A percentile compares a stretch with the other conserved stretches of the same genome.
Evolutionary conservation across 2,329 filamentous ascomycete genomes (phyloP).

Genomic region (Apiospora koreana): DNA sequence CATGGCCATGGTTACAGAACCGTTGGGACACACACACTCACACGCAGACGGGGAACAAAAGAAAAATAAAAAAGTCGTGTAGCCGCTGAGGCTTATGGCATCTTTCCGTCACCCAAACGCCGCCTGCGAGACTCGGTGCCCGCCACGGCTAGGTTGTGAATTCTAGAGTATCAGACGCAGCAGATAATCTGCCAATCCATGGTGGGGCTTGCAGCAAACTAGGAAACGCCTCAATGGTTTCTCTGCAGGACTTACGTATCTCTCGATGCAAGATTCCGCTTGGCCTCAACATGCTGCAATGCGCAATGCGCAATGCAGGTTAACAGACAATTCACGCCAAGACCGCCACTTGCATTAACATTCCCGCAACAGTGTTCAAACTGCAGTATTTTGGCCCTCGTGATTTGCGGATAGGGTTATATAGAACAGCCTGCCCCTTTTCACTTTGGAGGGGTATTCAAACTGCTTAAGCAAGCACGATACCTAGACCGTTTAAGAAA

Average conservation of each 20-base stretch:
- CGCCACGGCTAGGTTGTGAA: constrained; percentile 1
- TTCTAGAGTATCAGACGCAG: constrained; percentile 6
- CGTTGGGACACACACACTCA: background rate
- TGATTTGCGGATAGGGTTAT: background rate
- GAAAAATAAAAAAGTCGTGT: background rate
- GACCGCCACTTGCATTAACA: constrained; percentile 27
- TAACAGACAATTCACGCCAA: constrained; percentile 23
- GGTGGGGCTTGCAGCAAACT: constrained; percentile 11
- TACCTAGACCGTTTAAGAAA: background rate
- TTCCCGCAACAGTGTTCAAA: constrained; percentile 17
- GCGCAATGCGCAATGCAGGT: constrained; percentile 4
- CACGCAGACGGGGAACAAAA: background rate
- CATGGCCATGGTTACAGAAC: constrained; percentile 1
- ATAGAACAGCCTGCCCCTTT: background rate
- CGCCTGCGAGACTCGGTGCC: constrained; percentile 5
- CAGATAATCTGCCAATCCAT: background rate
- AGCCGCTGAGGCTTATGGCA: constrained; percentile 1
- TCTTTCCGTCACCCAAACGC: constrained; percentile 1
- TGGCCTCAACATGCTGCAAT: constrained; percentile 23
- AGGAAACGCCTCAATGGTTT: constrained; percentile 23
- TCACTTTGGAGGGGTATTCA: background rate
- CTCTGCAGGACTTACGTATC: constrained; percentile 31
- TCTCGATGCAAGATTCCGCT: constrained; percentile 36
- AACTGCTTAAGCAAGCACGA: background rate
- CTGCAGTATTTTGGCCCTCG: constrained; percentile 11